phyloP scores from a whole-genome alignment of 441 rosid genomes.

The Brassica balearica region DNA sequence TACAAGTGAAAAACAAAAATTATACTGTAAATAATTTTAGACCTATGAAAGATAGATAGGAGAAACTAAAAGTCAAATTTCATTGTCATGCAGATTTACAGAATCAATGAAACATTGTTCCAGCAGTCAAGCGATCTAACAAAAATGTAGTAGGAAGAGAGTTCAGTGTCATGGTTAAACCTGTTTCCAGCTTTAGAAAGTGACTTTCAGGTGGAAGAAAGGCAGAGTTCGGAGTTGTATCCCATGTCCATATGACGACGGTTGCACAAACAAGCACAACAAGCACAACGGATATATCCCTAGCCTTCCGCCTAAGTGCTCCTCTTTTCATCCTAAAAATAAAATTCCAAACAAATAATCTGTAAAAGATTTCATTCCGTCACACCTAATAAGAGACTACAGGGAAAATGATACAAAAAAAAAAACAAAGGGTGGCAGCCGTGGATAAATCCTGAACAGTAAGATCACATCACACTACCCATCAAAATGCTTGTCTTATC shows the following conservation, averaged over 20 bases:
- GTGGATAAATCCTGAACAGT: neutral
- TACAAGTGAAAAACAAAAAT: neutral
- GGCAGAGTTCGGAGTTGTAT: conserved; percentile 57
- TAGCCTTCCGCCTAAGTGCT: conserved; percentile 56
- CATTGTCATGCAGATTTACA: neutral
- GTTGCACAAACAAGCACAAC: conserved; percentile 65
- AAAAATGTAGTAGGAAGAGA: too few species aligned
- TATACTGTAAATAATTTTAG: neutral
- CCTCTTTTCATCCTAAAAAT: conserved; percentile 72
- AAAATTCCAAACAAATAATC: conserved; percentile 20
- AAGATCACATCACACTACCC: conserved; percentile 28
- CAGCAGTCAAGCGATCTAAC: conserved; percentile 16
- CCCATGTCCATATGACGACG: conserved; percentile 74
- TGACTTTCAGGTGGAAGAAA: conserved; percentile 59
- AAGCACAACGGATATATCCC: conserved; percentile 62
- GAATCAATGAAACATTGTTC: conserved; percentile 9
- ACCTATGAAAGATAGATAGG: conserved; percentile 15
- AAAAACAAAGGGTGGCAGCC: neutral
- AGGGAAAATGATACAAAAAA: neutral
- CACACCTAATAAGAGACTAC: neutral
- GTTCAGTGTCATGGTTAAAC: conserved; percentile 24
- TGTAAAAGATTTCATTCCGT: conserved; percentile 14
- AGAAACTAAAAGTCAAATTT: neutral
- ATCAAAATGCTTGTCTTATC: neutral
- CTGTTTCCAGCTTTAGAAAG: conserved; percentile 59